These are phyloP conservation scores for Stygiomarasmius scandens DNA, from an alignment of 1,284 basidiomycete genomes.

Conservation along the genomic window DNA sequence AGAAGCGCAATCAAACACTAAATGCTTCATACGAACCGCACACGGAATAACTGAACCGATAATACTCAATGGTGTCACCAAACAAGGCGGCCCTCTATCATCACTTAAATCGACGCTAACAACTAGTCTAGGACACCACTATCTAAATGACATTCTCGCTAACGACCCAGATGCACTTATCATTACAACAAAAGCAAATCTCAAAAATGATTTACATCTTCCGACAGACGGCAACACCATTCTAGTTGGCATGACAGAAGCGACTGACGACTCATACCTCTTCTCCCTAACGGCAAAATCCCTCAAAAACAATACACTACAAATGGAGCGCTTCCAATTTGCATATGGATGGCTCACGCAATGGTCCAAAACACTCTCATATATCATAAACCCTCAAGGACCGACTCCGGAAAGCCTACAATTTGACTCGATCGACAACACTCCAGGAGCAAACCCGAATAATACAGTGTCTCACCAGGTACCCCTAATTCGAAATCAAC, in stretches of 20 bases:
- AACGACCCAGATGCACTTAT: conserved; percentile 18
- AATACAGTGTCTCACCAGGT: conserved; percentile 10
- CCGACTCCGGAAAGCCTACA: background rate
- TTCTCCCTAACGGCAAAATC: conserved; percentile 14
- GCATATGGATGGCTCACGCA: conserved; percentile 29
- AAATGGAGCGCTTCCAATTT: conserved; percentile 27
- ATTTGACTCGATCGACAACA: conserved; percentile 10
- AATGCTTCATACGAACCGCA: conserved; percentile 24
- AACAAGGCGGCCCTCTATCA: conserved; percentile 34
- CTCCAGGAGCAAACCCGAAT: conserved; percentile 10
- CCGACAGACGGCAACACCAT: conserved; percentile 14
- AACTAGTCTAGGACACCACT: conserved; percentile 31
- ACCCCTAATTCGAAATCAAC: conserved; percentile 9
- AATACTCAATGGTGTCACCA: conserved; percentile 26
- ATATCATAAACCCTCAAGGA: conserved; percentile 7
- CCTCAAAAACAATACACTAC: conserved; percentile 8
- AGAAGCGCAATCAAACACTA: conserved; percentile 24
- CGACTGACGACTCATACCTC: conserved; percentile 27
- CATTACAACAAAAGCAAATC: conserved; percentile 9
- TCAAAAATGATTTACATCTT: conserved; percentile 18
- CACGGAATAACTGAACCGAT: conserved; percentile 28
- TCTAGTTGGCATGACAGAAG: conserved; percentile 25
- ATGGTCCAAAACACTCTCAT: conserved; percentile 24
- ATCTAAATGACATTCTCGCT: conserved; percentile 21
- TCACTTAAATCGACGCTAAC: conserved; percentile 32